Conservation (phyloP, 805 yeast species). For the Grigorovia transvaalensis region DNA sequence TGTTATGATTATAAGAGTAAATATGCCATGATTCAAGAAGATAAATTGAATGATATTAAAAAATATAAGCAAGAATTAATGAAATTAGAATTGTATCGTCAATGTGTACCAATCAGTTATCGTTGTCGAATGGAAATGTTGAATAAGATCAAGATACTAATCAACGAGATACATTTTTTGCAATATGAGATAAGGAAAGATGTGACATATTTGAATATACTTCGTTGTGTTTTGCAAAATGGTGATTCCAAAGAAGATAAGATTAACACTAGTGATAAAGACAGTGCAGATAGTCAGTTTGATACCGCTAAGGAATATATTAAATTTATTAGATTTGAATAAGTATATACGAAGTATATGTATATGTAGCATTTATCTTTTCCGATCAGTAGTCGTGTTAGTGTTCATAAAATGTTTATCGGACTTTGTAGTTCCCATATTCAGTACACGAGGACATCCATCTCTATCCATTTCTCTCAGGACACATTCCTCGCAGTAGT, state of each 20-base stretch:
- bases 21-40: slow-evolving; percentile 27
- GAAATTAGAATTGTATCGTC: slow-evolving; percentile 31
- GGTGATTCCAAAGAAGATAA: not conserved
- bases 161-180: slow-evolving; percentile 46
- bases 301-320: not conserved
- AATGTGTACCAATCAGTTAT: slow-evolving; percentile 44
- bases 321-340: slow-evolving; percentile 1
- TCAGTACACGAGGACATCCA: slow-evolving; percentile 82
- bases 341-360: not conserved
- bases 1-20: slow-evolving; percentile 25
- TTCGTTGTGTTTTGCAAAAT: not conserved
- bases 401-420: slow-evolving; percentile 41
- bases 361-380: not conserved
- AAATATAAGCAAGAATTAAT: slow-evolving; percentile 32
- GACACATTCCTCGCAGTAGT: slow-evolving; percentile 80
- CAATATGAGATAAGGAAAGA: slow-evolving; percentile 44
- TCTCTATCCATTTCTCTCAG: slow-evolving; percentile 69
- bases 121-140: slow-evolving; percentile 42
- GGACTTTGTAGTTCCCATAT: slow-evolving; percentile 65
- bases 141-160: slow-evolving; percentile 36
- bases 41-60: slow-evolving; percentile 27
- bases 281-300: not conserved
- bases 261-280: not conserved
- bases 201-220: slow-evolving; percentile 26
- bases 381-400: not conserved